Base-by-base conservation (phyloP, 2,329 filamentous ascomycete genomes). In the Cryphonectria radicalis region DNA sequence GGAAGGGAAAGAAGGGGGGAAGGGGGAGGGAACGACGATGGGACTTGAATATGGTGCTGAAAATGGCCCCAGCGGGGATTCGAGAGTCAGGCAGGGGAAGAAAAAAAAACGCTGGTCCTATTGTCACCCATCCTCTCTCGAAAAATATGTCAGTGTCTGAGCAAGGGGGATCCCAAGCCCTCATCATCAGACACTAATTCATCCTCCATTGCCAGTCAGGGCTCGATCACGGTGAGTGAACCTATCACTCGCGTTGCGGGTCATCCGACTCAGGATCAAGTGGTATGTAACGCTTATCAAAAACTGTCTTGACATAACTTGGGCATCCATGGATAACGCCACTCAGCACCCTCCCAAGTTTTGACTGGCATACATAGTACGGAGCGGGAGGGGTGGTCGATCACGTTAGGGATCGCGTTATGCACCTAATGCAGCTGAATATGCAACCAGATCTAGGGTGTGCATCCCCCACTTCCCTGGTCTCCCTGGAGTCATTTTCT, bases 361-460 rank as follows among this genome's bases (percentile, higher is more conserved):
- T 22, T 43, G 53, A 50, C 66, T 65, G 50, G 37, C 66, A 66
- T 46, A 4, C 32, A 32, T 32, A 32, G 32, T 32, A 53, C 60
- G 59, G n/a, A 37, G 50, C 66, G 66, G 28, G 70, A 68, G 60
- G 60, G 57, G 67, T 67, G 53, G 60, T 53, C 37, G 60, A 59
- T 68, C 69, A 71, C 65, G 69, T 68, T 71, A 50, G 50, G 40
- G 50, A 50, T 64, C 60, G 59, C 50, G 22, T 65, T 59, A 71
- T 71, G 70, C 70, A 60, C 66, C 35, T 69, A 55, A 42, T 32
- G 66, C 70, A 69, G 66, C 66, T 65, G 66, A 64, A 66, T 35
- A 59, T 35, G 69, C 69, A 66, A 50, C 57, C 68, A 42, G 42
- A 50, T 64, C 17, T 50, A 53, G 62, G 40, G 62, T 46, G n/a